These are phyloP conservation scores for Nitzschia sp. DNA, from an alignment of 108 stramenopile species.

Conservation along the genomic window DNA sequence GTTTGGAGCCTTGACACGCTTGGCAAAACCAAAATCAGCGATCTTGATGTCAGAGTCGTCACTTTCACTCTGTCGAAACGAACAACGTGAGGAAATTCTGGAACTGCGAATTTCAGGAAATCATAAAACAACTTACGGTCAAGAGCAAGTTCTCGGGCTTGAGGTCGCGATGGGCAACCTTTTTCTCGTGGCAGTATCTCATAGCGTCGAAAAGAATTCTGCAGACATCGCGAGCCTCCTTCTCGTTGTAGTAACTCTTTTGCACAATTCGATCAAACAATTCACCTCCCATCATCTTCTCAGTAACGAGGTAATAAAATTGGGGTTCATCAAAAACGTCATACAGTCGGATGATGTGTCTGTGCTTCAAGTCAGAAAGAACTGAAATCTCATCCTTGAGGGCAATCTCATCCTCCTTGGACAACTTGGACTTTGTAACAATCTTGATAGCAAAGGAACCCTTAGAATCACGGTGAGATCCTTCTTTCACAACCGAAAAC, in stretches of 20 bases:
- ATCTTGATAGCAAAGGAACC: conserved; percentile 83
- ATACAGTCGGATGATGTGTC: conserved; percentile 71
- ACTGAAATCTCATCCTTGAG: conserved; percentile 78
- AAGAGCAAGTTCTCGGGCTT: conserved; percentile 91
- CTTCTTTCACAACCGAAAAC: conserved; percentile 76
- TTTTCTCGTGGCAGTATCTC: conserved; percentile 72
- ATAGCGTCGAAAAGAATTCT: conserved; percentile 74
- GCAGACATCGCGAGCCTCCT: conserved; percentile 73
- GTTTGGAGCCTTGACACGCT: conserved; percentile 67
- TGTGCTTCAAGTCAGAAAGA: conserved; percentile 61
- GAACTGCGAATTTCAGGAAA: neutral
- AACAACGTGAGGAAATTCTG: neutral
- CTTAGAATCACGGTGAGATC: conserved; percentile 39
- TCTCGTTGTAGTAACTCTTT: conserved; percentile 83
- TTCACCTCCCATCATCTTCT: conserved; percentile 88
- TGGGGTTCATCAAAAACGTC: conserved; percentile 89
- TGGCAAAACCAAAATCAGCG: conserved; percentile 99
- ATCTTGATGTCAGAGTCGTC: conserved; percentile 93
- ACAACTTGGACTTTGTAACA: conserved; percentile 79
- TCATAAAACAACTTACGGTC: conserved; percentile 22
- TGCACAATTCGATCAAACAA: conserved; percentile 91
- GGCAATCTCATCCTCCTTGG: conserved; percentile 76
- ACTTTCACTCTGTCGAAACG: conserved; percentile 59
- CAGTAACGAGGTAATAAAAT: conserved; percentile 88
- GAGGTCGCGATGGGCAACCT: conserved; percentile 87